Evolutionary conservation across 1,284 basidiomycete species (phyloP).

Genomic region (Malassezia brasiliensis): DNA sequence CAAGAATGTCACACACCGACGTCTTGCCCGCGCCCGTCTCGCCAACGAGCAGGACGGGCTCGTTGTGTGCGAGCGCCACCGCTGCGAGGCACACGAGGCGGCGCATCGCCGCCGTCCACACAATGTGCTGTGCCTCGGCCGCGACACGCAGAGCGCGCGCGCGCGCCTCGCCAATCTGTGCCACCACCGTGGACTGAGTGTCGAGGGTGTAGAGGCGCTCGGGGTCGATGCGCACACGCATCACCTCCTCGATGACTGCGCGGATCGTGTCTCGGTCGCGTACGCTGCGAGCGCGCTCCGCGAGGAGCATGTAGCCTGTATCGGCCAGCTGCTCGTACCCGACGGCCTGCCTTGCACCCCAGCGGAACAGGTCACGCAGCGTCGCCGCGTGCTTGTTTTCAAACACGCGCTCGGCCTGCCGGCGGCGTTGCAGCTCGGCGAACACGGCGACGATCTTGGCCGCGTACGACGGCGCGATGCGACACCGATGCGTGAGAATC

Average conservation of each 20-base stretch:
- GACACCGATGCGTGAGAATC: conserved; percentile 53
- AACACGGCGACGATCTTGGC: conserved; percentile 85
- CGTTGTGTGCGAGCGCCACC: conserved; percentile 74
- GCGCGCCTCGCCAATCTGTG: conserved; percentile 25
- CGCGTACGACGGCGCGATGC: conserved; percentile 57
- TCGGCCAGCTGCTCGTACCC: conserved; percentile 86
- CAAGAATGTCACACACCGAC: conserved; percentile 83
- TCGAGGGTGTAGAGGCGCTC: conserved; percentile 54
- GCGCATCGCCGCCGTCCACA: conserved; percentile 90
- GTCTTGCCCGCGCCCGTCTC: conserved; percentile 98
- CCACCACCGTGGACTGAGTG: conserved; percentile 32
- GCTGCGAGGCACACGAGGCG: conserved; percentile 75
- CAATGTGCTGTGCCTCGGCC: conserved; percentile 52
- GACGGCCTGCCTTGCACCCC: conserved; percentile 76
- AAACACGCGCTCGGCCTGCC: conserved; percentile 83
- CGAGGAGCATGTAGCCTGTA: conserved; percentile 95
- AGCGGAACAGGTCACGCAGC: conserved; percentile 90
- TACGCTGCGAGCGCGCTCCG: conserved; percentile 71
- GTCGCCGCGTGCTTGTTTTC: conserved; percentile 96
- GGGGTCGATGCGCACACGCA: conserved; percentile 72
- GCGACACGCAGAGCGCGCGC: conserved; percentile 44
- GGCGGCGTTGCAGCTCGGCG: conserved; percentile 78
- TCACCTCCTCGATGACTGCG: conserved; percentile 78
- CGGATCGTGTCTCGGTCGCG: conserved; percentile 85
- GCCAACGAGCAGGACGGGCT: conserved; percentile 92